Evolutionary conservation across 176 grass and related monocot genomes (phyloP), one percentile per base, ranked within the genome.

Genomic region (Avena sativa): DNA sequence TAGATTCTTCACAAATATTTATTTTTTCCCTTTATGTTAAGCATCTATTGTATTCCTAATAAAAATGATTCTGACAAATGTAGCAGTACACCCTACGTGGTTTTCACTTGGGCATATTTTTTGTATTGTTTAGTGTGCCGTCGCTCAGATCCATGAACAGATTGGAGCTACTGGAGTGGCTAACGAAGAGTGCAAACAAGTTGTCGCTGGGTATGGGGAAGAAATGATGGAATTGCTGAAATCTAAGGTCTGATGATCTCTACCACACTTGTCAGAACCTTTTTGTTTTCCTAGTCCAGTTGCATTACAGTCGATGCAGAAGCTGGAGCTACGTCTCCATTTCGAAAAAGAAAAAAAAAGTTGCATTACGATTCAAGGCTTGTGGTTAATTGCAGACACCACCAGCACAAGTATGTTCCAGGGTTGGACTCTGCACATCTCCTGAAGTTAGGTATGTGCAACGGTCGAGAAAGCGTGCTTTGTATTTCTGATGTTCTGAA

Each of bases 121-220:
- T 20, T 82, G 8, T 78, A 9, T 4, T 79, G 21, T 76, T 47
- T 64, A 99, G 97, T 71, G 88, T 49, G 83, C 90, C 19, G 85
- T 96, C 71, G 87, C 90, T 13, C 97, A 99, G 81, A 87, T 99
- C 76, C 91, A 99, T 84, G 85, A 96, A 40, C 82, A 80, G 8
- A 98, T 96, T 67, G 97, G 97, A 79, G 97, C 94, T 5, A 52
- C 89, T 80, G 94, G 97, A 26, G 80, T 98, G 47, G 84, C 88
- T 30, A 96, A 93, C 84, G 69, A 83, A 65, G 90, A 98, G 78
- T 98, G 96, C 84, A 98, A 96, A 79, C 87, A 91, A 90, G 87
- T 98, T 4, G 83, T 98, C 70, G 76, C 84, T 55, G 58, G 90
- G 77, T 88, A 98, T 86, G 96, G 93, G 5, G 88, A 87, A 63